Evolutionary conservation across 352 stramenopile species (phyloP).

Genomic region (Globisporangium alternatum): DNA sequence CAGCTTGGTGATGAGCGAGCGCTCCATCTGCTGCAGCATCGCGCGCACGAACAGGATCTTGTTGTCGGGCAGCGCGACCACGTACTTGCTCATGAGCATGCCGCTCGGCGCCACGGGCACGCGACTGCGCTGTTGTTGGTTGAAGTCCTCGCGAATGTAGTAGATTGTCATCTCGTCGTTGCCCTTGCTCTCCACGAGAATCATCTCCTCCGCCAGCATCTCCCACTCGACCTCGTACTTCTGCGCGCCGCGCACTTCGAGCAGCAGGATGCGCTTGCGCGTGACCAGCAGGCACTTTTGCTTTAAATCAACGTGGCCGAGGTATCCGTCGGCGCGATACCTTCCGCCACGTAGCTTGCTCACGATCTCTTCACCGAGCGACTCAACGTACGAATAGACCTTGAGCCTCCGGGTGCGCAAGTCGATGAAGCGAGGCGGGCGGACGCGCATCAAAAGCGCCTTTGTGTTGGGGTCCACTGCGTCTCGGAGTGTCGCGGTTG

Average conservation of each 20-base stretch:
- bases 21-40: slow-evolving; percentile 86
- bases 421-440: slow-evolving; percentile 80
- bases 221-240: slow-evolving; percentile 85
- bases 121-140: slow-evolving; percentile 10
- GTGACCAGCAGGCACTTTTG: slow-evolving; percentile 86
- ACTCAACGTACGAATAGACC: slow-evolving; percentile 86
- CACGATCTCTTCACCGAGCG: slow-evolving; percentile 85
- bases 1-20: slow-evolving; percentile 65
- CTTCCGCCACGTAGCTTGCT: slow-evolving; percentile 71
- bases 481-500: slow-evolving; percentile 72
- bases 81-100: slow-evolving; percentile 80
- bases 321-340: slow-evolving; percentile 77
- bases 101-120: slow-evolving; percentile 27
- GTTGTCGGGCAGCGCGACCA: slow-evolving; percentile 64
- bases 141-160: slow-evolving; percentile 76
- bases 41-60: slow-evolving; percentile 80
- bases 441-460: slow-evolving; percentile 67
- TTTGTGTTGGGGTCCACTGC: slow-evolving; percentile 79
- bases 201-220: slow-evolving; percentile 70
- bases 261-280: slow-evolving; percentile 73
- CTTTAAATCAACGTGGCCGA: slow-evolving; percentile 79
- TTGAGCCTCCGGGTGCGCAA: slow-evolving; percentile 76
- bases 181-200: slow-evolving; percentile 64
- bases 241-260: slow-evolving; percentile 62
- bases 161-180: slow-evolving; percentile 47